phyloP scores from a whole-genome alignment of 176 grass and related monocot species.

The Elymus sibiricus region DNA sequence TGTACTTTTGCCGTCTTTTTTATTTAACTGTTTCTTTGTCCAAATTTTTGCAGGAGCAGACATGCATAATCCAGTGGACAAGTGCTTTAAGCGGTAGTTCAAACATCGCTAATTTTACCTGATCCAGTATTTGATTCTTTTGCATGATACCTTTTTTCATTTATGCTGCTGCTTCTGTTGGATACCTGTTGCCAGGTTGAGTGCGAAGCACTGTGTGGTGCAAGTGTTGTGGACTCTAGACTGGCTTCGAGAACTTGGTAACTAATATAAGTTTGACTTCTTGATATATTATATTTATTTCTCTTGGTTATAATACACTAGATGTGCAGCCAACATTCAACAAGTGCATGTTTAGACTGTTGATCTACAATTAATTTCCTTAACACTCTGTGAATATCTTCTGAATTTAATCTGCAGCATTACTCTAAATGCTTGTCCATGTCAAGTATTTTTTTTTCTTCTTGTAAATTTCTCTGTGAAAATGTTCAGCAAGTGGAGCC shows the following conservation, averaged over 20 bases:
- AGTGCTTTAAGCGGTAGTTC: background rate
- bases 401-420: background rate
- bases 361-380: background rate
- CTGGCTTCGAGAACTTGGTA: slow-evolving; percentile 3
- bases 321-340: background rate
- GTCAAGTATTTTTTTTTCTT: background rate
- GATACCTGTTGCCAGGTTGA: background rate
- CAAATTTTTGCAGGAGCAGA: background rate
- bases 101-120: background rate
- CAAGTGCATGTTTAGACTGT: background rate
- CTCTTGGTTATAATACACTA: background rate
- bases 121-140: background rate
- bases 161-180: background rate
- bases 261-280: background rate
- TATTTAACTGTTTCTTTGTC: background rate
- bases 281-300: background rate
- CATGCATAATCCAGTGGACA: background rate
- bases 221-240: background rate
- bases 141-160: background rate
- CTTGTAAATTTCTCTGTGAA: background rate
- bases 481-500: background rate
- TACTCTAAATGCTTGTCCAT: background rate
- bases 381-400: background rate
- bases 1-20: background rate
- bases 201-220: background rate